Base-by-base conservation (phyloP, 1,139 yeast species). In the Candida glucosophila region DNA sequence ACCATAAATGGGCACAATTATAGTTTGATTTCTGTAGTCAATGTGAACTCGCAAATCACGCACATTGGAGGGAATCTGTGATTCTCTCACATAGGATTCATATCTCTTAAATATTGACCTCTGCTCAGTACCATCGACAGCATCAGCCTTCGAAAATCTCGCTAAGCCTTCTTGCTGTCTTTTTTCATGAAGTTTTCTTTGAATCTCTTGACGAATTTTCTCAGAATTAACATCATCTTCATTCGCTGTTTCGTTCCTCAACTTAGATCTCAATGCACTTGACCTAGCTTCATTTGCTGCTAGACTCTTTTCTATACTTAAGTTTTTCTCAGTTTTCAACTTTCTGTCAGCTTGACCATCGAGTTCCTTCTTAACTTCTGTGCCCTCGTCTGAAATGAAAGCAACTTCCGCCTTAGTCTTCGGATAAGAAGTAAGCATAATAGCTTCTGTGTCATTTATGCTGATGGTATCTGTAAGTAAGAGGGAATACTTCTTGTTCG, bases 11-110 rank as follows among this genome's bases (percentile, higher is more conserved):
- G 98, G 98, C 33, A 90, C 61, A 33, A 90, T 73, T 29, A 90
- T 81, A 1, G 97, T 83, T 54, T 86, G 95, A 33, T 81, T 73
- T 45, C 83, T 85, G 49, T 74, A 67, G 50, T 90, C 98, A 30
- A 90, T 88, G 44, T 81, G 90, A 34, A 90, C 76, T 48, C 78
- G 77, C 49, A 90, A 66, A 48, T 88, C 96, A 41, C 78, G 73
- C 11, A 86, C 93, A 40, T 74, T 72, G 22, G 63, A 58, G 19
- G 98, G 98, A 35, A 90, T 75, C 58, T 90, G 97, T 5, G 88
- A 67, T 47, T 90, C 98, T 42, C 96, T 70, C 24, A 88, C 77
- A 54, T 90, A 90, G 0, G 97, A 86, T 58, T 90, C 98, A 52
- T 83, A 90, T 49, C 82, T 80, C 46, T 83, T 85, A 62, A 90